Evolutionary conservation across 2,329 filamentous ascomycete species (phyloP).

Genomic region (Anthostomella pinea): DNA sequence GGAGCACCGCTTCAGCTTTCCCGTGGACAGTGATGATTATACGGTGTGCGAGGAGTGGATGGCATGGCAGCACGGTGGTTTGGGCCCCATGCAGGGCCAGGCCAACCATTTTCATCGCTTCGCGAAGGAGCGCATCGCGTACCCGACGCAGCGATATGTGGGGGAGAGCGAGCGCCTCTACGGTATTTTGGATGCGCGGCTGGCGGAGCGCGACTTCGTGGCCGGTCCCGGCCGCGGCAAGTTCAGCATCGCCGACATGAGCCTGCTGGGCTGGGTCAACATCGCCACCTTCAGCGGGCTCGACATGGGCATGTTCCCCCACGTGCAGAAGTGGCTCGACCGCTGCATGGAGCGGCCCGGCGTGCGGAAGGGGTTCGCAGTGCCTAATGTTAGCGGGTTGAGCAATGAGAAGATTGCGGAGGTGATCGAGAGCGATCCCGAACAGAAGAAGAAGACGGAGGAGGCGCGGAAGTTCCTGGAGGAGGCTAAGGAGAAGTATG

Average conservation of each 20-base stretch:
- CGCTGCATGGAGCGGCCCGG: slow-evolving; percentile 56
- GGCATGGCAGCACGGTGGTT: slow-evolving; percentile 70
- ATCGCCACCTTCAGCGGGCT: slow-evolving; percentile 57
- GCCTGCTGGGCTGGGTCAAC: slow-evolving; percentile 68
- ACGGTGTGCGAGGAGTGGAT: slow-evolving; percentile 57
- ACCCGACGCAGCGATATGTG: slow-evolving; percentile 69
- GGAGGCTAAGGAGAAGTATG: slow-evolving; percentile 44
- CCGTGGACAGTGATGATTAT: slow-evolving; percentile 38
- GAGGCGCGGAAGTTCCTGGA: slow-evolving; percentile 34
- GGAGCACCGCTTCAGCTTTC: slow-evolving; percentile 64
- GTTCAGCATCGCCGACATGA: slow-evolving; percentile 69
- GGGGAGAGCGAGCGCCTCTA: slow-evolving; percentile 76
- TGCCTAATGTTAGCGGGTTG: slow-evolving; percentile 48
- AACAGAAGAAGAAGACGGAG: slow-evolving; percentile 43
- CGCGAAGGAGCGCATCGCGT: slow-evolving; percentile 66
- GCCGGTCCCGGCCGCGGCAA: slow-evolving; percentile 53
- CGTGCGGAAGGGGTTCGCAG: slow-evolving; percentile 60
- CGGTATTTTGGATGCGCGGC: slow-evolving; percentile 65
- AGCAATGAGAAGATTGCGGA: slow-evolving; percentile 39
- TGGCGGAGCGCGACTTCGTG: slow-evolving; percentile 50
- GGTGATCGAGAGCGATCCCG: slow-evolving; percentile 43
- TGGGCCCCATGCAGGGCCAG: slow-evolving; percentile 72
- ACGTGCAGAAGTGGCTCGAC: slow-evolving; percentile 65
- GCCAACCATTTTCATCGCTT: slow-evolving; percentile 71
- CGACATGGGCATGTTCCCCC: slow-evolving; percentile 61